phyloP scores from a whole-genome alignment of 179 eudicot genomes.

The Silene coronaria region DNA sequence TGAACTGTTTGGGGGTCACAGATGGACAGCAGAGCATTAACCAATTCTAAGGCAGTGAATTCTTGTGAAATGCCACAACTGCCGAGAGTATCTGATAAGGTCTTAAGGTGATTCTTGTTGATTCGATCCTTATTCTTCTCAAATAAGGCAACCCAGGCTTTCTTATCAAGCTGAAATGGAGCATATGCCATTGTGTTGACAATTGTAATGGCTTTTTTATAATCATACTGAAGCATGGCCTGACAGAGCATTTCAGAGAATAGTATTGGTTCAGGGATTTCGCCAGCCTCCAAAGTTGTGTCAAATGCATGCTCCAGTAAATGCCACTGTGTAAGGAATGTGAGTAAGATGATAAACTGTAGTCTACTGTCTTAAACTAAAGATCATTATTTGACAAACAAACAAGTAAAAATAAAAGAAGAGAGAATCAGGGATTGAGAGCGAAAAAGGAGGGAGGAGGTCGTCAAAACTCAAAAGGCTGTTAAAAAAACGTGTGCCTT shows the following conservation, averaged over 20 bases:
- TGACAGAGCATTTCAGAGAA: conserved; percentile 68
- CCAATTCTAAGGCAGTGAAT: conserved; percentile 48
- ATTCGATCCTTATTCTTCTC: conserved; percentile 54
- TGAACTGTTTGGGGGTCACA: conserved; percentile 25
- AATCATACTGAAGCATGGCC: conserved; percentile 41
- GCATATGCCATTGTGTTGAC: conserved; percentile 59
- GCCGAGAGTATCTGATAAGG: conserved; percentile 36
- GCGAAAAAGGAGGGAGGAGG: background rate
- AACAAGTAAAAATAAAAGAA: background rate
- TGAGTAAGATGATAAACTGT: background rate
- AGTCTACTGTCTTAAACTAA: background rate
- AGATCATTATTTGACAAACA: background rate
- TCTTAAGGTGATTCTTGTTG: conserved; percentile 33
- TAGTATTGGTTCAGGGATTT: conserved; percentile 52
- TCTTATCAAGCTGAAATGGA: conserved; percentile 55
- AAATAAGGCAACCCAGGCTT: conserved; percentile 59
- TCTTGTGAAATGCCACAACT: conserved; percentile 35
- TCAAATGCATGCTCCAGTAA: conserved; percentile 83
- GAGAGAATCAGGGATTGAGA: background rate
- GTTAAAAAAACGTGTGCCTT: too few species aligned
- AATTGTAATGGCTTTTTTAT: conserved; percentile 40
- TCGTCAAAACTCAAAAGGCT: too few species aligned
- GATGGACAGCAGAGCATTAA: conserved; percentile 40
- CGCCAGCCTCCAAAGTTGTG: conserved; percentile 61
- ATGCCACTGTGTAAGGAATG: conserved; percentile 46